These are phyloP conservation scores for Pichia phayaonensis DNA, from an alignment of 805 yeast genomes.

Conservation along the genomic window DNA sequence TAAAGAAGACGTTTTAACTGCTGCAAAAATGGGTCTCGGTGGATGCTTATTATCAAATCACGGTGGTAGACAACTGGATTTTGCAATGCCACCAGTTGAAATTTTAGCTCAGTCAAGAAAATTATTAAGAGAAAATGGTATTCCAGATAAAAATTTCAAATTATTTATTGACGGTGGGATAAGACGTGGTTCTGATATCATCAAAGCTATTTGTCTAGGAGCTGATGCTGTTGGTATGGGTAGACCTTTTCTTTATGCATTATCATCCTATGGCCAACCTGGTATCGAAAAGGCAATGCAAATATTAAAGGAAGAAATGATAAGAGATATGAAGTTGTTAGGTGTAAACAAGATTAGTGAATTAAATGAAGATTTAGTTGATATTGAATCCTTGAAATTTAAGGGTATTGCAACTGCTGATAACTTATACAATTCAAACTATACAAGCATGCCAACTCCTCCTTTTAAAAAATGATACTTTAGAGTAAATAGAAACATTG, in stretches of 20 bases:
- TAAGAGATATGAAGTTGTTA: conserved; percentile 51
- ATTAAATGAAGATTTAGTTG: conserved; percentile 32
- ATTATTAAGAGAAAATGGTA: conserved; percentile 31
- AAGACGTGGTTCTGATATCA: conserved; percentile 67
- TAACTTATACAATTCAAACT: conserved; percentile 45
- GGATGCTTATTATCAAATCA: conserved; percentile 66
- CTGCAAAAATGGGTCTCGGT: conserved; percentile 48
- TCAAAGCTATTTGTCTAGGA: conserved; percentile 70
- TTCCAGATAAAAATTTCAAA: conserved; percentile 41
- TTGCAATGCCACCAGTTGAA: conserved; percentile 52
- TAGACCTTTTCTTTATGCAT: conserved; percentile 68
- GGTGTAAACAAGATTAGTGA: conserved; percentile 48
- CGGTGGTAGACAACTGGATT: conserved; percentile 67
- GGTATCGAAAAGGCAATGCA: conserved; percentile 43
- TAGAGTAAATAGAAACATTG: not conserved
- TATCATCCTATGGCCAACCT: conserved; percentile 69
- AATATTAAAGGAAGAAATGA: conserved; percentile 48
- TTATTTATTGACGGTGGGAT: conserved; percentile 73
- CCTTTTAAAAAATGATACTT: conserved; percentile 10
- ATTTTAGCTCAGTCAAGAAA: conserved; percentile 49
- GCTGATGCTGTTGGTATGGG: conserved; percentile 65
- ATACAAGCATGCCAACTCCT: conserved; percentile 25
- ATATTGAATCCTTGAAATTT: conserved; percentile 34
- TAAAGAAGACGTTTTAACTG: conserved; percentile 53
- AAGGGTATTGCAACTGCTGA: conserved; percentile 52